phyloP scores from a whole-genome alignment of 2,329 filamentous ascomycete species.

The Hymenoscyphus infarciens region DNA sequence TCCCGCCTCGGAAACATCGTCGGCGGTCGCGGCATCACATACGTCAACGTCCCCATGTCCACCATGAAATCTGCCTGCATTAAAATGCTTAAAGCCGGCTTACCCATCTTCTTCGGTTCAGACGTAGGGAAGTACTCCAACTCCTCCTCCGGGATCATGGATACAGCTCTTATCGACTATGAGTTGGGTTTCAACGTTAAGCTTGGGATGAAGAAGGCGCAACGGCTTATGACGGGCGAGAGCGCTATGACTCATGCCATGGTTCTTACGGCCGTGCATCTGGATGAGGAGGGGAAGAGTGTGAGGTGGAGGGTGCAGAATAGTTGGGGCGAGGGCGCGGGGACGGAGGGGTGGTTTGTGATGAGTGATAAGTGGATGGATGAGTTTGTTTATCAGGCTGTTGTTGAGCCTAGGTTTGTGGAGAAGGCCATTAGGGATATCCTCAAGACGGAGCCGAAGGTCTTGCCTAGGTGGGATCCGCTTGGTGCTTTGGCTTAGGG shows the following conservation, averaged over 20 bases:
- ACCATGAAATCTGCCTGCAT: slow-evolving; percentile 71
- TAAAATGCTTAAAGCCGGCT: slow-evolving; percentile 70
- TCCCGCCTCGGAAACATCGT: slow-evolving; percentile 77
- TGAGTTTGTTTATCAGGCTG: slow-evolving; percentile 81
- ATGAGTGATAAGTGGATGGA: slow-evolving; percentile 82
- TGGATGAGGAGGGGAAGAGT: slow-evolving; percentile 61
- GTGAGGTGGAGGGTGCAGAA: slow-evolving; percentile 87
- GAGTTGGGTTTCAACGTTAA: slow-evolving; percentile 77
- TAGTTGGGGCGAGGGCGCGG: slow-evolving; percentile 68
- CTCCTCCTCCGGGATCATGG: slow-evolving; percentile 68
- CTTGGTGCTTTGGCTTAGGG: slow-evolving; percentile 67
- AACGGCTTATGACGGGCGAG: slow-evolving; percentile 70
- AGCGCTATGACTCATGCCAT: slow-evolving; percentile 88
- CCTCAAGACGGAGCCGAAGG: slow-evolving; percentile 64
- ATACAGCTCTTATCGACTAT: slow-evolving; percentile 72
- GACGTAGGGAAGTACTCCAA: slow-evolving; percentile 85
- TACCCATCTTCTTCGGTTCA: slow-evolving; percentile 84
- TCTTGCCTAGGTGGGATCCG: slow-evolving; percentile 75
- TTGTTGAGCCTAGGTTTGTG: slow-evolving; percentile 70
- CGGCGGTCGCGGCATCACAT: slow-evolving; percentile 70
- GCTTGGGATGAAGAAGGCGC: slow-evolving; percentile 71
- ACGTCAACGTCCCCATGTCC: slow-evolving; percentile 76
- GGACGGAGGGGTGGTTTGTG: slow-evolving; percentile 81
- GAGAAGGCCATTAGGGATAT: slow-evolving; percentile 65
- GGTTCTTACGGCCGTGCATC: slow-evolving; percentile 82